A percentile compares a stretch with the other conserved stretches of the same genome.
phyloP scores from a whole-genome alignment of 805 yeast species.

The Monosporozyma siamensis region DNA sequence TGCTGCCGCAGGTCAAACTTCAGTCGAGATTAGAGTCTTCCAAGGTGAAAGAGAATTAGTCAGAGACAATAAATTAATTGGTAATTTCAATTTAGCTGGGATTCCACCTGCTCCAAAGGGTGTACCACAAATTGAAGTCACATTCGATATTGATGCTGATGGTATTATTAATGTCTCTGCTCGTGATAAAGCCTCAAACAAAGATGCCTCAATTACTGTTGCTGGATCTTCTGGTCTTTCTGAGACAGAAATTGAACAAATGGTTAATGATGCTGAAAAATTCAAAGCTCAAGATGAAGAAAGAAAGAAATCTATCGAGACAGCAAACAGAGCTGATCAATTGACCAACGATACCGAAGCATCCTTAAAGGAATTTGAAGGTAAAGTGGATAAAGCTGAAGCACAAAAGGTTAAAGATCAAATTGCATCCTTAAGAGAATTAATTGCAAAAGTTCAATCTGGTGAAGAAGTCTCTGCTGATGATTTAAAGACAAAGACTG shows the following conservation, averaged over 20 bases:
- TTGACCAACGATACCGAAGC: slow-evolving; percentile 80
- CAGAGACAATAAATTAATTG: slow-evolving; percentile 94
- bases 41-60: slow-evolving; percentile 99
- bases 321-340: slow-evolving; percentile 70
- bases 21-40: slow-evolving; percentile 96
- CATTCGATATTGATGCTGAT: slow-evolving; percentile 94
- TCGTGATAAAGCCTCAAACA: slow-evolving; percentile 84
- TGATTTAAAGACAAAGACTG: slow-evolving; percentile 61
- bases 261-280: slow-evolving; percentile 87
- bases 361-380: slow-evolving; percentile 68
- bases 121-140: slow-evolving; percentile 74
- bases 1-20: slow-evolving; percentile 93
- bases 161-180: slow-evolving; percentile 96
- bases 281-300: slow-evolving; percentile 82
- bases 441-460: slow-evolving; percentile 55
- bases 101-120: slow-evolving; percentile 83
- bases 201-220: slow-evolving; percentile 90
- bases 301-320: slow-evolving; percentile 72
- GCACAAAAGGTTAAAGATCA: slow-evolving; percentile 40
- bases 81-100: slow-evolving; percentile 92
- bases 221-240: slow-evolving; percentile 93
- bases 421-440: slow-evolving; percentile 51
- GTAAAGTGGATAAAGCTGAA: slow-evolving; percentile 43
- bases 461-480: slow-evolving; percentile 49
- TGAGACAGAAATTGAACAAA: slow-evolving; percentile 80